Conservation (phyloP, 305 asterid genomes). For the Fraxinus floribunda region DNA sequence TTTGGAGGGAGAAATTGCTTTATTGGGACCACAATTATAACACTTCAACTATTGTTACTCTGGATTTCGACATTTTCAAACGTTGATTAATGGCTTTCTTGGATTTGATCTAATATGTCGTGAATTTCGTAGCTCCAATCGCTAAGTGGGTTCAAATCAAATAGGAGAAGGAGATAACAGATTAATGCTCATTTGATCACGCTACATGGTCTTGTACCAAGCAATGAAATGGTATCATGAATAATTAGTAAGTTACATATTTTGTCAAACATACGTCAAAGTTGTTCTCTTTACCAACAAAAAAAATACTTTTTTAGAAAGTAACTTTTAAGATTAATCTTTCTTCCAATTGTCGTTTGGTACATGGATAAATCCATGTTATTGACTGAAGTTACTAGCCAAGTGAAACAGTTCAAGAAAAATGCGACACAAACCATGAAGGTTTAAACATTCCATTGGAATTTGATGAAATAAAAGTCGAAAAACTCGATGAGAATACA, state of each 20-base stretch:
- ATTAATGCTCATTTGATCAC: slow-evolving; percentile 67
- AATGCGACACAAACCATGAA: slow-evolving; percentile 46
- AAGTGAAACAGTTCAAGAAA: slow-evolving; percentile 54
- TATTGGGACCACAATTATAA: background rate
- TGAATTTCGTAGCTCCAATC: too few relatives aligned
- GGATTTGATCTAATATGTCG: too few relatives aligned
- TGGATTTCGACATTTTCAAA: background rate
- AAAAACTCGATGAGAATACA: slow-evolving; percentile 31
- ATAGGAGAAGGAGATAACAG: slow-evolving; percentile 59
- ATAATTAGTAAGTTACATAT: background rate
- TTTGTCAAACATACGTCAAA: background rate
- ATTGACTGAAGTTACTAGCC: slow-evolving; percentile 65
- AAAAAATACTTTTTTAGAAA: background rate
- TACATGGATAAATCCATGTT: slow-evolving; percentile 86
- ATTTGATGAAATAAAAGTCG: slow-evolving; percentile 57
- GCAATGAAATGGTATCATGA: slow-evolving; percentile 51
- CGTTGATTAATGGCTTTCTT: too few relatives aligned
- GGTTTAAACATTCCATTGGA: slow-evolving; percentile 67
- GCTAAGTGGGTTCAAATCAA: too few relatives aligned
- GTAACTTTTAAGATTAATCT: background rate
- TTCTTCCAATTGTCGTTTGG: slow-evolving; percentile 8
- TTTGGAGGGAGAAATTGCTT: background rate
- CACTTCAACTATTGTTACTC: background rate
- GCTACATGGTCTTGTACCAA: slow-evolving; percentile 59
- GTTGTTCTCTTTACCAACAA: background rate